Evolutionary conservation across 2,329 filamentous ascomycete genomes (phyloP), one percentile per base, ranked within the genome.

Genomic region (Tolypocladium ophioglossoides): DNA sequence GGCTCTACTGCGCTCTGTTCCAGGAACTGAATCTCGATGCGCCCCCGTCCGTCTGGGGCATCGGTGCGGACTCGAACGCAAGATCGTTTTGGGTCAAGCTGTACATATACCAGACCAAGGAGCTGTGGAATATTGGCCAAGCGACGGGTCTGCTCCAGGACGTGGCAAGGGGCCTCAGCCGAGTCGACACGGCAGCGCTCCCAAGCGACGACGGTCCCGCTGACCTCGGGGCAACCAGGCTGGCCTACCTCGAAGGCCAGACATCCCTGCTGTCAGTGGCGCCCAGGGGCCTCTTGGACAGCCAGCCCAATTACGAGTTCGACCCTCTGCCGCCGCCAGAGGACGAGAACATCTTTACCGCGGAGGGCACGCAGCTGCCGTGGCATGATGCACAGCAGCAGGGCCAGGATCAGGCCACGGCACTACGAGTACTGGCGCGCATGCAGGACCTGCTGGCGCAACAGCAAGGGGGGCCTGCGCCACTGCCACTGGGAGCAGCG

Each of bases 121-220:
- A 92, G 61, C 73, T 95, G 4, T 96, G 91, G 91, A 91, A 91
- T 65, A 90, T 85, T 4, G 78, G 87, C 0, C 85, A 89, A 62
- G 83, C 82, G 16, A 84, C 79, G 4, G 72, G 76, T 5, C 71
- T 96, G 9, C 78, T 96, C 2, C 78, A 85, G 34, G 83, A 89
- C 62, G 82, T 86, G 18, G 85, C 84, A 47, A 80, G 82, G 57
- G 78, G 78, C 12, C 71, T 80, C 4, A 66, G 67, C 35, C 74
- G 74, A 54, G 71, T 75, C 4, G 68, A 78, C 51, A 62, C 64
- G 16, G 60, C 68, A 18, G 62, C 68, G 2, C 67, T 76, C 2
- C 68, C 75, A 1, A 62, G 62, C 5, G 67, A 64, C 57, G 77
- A 71, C 57, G 72, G 66, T 56, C 71, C 63, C 53, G 62, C 68